These are phyloP conservation scores for Smittium mucronatum DNA, from an alignment of 371 early-diverging fungal species.

Conservation along the genomic window DNA sequence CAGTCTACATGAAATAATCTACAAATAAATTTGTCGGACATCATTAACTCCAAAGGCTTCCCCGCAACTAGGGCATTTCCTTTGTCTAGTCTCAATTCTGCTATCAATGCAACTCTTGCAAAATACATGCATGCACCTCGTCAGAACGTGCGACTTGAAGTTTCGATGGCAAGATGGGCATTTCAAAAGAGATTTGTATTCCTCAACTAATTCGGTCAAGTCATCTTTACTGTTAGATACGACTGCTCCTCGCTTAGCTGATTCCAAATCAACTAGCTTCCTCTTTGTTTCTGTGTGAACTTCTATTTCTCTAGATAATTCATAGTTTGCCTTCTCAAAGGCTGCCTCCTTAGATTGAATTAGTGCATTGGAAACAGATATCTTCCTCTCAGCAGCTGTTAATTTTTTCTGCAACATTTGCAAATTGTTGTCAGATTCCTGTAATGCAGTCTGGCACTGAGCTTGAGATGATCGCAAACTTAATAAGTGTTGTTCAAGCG, in stretches of 20 bases:
- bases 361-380: conserved; percentile 28
- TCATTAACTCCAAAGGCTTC: conserved; percentile 85
- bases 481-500: conserved; percentile 22
- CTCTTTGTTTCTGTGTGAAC: conserved; percentile 34
- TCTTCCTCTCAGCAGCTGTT: conserved; percentile 22
- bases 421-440: conserved; percentile 20
- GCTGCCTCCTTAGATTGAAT: conserved; percentile 39
- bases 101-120: conserved; percentile 90
- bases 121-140: conserved; percentile 92
- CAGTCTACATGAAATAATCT: conserved; percentile 13
- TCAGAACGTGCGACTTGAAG: conserved; percentile 71
- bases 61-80: conserved; percentile 97
- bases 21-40: conserved; percentile 79
- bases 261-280: conserved; percentile 39
- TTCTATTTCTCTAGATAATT: conserved; percentile 41
- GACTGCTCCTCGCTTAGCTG: conserved; percentile 17
- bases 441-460: conserved; percentile 17
- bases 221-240: conserved; percentile 23
- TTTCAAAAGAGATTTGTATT: conserved; percentile 57
- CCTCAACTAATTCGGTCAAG: conserved; percentile 33
- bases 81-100: conserved; percentile 79
- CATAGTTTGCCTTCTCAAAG: conserved; percentile 39
- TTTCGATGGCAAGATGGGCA: conserved; percentile 75
- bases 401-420: conserved; percentile 24
- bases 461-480: conserved; percentile 26